Evolutionary conservation across 768 basidiomycete genomes (phyloP).

Genomic region (Tricholoma sp.): DNA sequence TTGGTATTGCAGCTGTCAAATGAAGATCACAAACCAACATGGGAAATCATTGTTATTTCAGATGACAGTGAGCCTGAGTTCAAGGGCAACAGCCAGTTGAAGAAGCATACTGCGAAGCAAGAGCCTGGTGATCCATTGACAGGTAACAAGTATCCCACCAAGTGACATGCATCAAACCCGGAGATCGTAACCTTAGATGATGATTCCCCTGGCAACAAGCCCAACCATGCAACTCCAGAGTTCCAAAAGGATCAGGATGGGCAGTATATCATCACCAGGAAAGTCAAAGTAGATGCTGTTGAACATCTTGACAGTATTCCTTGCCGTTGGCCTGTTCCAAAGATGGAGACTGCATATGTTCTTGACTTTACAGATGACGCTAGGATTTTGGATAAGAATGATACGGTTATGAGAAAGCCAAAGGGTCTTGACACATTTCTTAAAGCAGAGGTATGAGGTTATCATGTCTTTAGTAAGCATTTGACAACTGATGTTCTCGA

Average conservation of each 20-base stretch:
- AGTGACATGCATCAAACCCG: neutral
- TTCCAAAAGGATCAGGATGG: neutral
- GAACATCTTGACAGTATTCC: neutral
- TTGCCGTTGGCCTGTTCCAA: neutral
- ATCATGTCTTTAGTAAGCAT: neutral
- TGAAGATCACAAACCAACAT: neutral
- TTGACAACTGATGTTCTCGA: neutral
- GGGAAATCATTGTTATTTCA: neutral
- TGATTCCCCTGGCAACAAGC: neutral
- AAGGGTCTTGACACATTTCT: neutral
- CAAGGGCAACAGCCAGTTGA: neutral
- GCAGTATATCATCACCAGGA: neutral
- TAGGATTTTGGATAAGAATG: neutral
- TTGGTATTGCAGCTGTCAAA: neutral
- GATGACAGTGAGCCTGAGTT: neutral
- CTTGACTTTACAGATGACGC: neutral
- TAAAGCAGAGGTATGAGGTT: neutral
- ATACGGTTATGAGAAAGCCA: neutral
- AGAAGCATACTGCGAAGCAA: neutral
- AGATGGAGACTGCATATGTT: neutral
- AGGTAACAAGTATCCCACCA: neutral
- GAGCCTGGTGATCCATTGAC: neutral
- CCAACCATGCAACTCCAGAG: neutral
- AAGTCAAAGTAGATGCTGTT: neutral
- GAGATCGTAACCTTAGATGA: neutral